phyloP scores from a whole-genome alignment of 1,139 yeast species.

The Spathaspora sp. region DNA sequence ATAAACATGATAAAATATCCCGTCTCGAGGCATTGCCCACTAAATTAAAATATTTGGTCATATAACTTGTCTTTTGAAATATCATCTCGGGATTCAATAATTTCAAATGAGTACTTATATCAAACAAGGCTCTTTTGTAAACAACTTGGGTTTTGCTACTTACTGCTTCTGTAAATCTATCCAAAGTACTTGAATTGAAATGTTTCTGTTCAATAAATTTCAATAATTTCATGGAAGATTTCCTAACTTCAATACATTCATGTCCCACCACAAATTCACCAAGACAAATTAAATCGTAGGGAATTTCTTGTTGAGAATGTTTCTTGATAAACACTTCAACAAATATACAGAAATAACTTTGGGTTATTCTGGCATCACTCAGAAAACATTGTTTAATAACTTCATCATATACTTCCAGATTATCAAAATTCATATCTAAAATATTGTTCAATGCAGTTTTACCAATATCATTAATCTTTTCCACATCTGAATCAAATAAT shows the following conservation, averaged over 20 bases:
- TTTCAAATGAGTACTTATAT: slow-evolving; percentile 57
- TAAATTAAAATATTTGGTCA: slow-evolving; percentile 66
- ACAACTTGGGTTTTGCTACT: slow-evolving; percentile 69
- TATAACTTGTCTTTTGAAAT: slow-evolving; percentile 64
- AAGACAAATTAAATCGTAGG: slow-evolving; percentile 61
- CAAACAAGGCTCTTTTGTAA: slow-evolving; percentile 74
- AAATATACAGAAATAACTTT: slow-evolving; percentile 68
- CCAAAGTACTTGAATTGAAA: slow-evolving; percentile 44
- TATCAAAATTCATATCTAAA: slow-evolving; percentile 57
- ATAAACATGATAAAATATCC: slow-evolving; percentile 73
- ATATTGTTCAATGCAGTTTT: slow-evolving; percentile 70
- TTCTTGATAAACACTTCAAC: slow-evolving; percentile 56
- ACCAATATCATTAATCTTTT: slow-evolving; percentile 63
- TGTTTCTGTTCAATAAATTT: slow-evolving; percentile 54
- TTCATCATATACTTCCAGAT: slow-evolving; percentile 57
- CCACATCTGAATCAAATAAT: slow-evolving; percentile 59
- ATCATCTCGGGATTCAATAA: slow-evolving; percentile 57
- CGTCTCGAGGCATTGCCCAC: slow-evolving; percentile 60
- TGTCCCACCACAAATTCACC: slow-evolving; percentile 72
- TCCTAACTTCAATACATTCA: slow-evolving; percentile 57
- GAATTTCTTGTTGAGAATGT: slow-evolving; percentile 34
- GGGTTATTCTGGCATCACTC: slow-evolving; percentile 55
- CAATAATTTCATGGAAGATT: slow-evolving; percentile 60
- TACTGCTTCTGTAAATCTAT: slow-evolving; percentile 58
- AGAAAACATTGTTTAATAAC: slow-evolving; percentile 70